Base-by-base conservation (phyloP, 2,329 filamentous ascomycete genomes). In the Pyricularia pennisetigena region DNA sequence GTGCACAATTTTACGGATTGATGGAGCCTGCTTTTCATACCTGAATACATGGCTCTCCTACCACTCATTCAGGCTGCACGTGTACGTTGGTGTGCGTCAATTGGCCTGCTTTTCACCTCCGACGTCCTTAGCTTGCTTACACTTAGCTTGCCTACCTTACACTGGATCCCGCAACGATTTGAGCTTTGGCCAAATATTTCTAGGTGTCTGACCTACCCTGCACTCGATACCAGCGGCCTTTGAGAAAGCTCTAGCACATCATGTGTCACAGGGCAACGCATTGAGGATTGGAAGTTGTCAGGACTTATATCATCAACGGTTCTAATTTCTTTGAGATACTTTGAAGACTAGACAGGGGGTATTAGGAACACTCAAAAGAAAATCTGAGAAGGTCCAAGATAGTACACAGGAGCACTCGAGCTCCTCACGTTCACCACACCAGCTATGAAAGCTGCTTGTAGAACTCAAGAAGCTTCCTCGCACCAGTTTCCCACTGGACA, bases 401-500 rank as follows among this genome's bases (percentile, higher is more conserved):
- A 54, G 41, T 54, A 23, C 41, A 54, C 41, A 54, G 20, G 41
- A 54, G 41, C 20, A 8, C 20, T 3, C 20, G 7, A 54, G 41
- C 41, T n/a, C 41, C 41, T 54, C 20, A 9, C 20, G 12, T 54
- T 54, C n/a, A n/a, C 20, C 16, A 8, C 68, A 65, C 57, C 69
- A 23, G 23, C 65, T 59, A 67, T 71, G 65, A 76, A 2, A 77
- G 70, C 70, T 77, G 74, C 66, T 71, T 67, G 67, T 80, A 76
- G 72, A 83, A 86, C 0, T 71, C 72, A 26, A 81, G 71, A 32
- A 86, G 68, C 70, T 81, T 82, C 67, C 75, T 73, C 0, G 81
- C 82, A 0, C 83, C 83, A 2, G 78, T 73, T 68, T 83, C 75
- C 81, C 82, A 85, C 57, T 78, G 76, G 12, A 80, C 74, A 71